Evolutionary conservation across 2,329 filamentous ascomycete genomes (phyloP), one percentile per base, ranked within the genome.

Genomic region (Sporothrix dimorphospora): DNA sequence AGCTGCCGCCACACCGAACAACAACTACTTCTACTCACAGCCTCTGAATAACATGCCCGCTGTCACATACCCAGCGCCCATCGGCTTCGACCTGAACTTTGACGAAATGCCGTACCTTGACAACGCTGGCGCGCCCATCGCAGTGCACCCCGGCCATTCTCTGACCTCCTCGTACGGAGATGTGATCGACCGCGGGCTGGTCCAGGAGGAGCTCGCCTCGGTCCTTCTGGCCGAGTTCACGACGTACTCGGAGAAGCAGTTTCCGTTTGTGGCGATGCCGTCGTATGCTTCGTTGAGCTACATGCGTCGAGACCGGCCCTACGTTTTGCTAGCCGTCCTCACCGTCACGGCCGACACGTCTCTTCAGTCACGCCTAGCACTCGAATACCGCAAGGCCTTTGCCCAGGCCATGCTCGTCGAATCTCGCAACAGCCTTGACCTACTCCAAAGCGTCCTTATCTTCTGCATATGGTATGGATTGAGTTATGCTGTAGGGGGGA

Each of bases 371-470:
- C 71, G 65, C 11, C 70, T 77, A 53, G 73, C 74, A 1, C 69
- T 72, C 11, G 74, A 77, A 66, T 76, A 76, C 68, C 75, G 74
- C 42, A 73, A 72, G 53, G 24, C 40, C 1, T 51, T 77, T n/a
- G 75, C 75, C 2, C 74, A 77, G 53, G 51, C 70, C 7, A 68
- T 75, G 72, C 73, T 77, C 45, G 74, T 76, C 9, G 74, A 76
- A n/a, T 71, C 73, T 3, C 53, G 69, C 11, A 72, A 65, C 65
- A 75, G 72, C 34, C 72, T 77, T 1, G 75, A 77, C 59, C 49
- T 76, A 5, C 69, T 77, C 27, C 76, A 77, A 68, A 76, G 76
- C 1, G 53, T 77, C n/a, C 51, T 77, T 6, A 67, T 77, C 1
- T 77, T 76, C 45, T 74, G 75, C 53, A 66, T 71, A 40, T 77